These are phyloP conservation scores for Pythium vanterpoolii DNA, from an alignment of 352 stramenopile genomes.

Conservation along the genomic window DNA sequence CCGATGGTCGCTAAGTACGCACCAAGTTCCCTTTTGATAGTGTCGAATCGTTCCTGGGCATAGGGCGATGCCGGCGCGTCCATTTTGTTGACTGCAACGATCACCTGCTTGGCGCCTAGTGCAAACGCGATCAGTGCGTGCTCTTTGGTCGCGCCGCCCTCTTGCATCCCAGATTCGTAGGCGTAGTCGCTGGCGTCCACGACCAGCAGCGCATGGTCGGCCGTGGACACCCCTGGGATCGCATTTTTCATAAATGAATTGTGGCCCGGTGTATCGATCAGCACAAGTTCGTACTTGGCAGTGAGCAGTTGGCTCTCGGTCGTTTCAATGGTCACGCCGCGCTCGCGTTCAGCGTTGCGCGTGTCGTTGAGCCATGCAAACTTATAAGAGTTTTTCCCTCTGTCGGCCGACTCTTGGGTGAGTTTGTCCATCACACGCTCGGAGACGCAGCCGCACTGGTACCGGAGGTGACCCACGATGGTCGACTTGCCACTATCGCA, in stretches of 20 bases:
- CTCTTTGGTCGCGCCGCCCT: conserved; percentile 93
- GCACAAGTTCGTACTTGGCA: neutral
- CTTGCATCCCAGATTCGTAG: conserved; percentile 93
- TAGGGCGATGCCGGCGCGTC: conserved; percentile 94
- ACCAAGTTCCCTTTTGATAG: conserved; percentile 92
- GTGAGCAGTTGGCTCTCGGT: neutral
- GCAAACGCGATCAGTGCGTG: conserved; percentile 96
- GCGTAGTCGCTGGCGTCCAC: conserved; percentile 89
- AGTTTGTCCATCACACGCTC: conserved; percentile 98
- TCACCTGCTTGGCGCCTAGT: conserved; percentile 97
- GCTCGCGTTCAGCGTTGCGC: conserved; percentile 95
- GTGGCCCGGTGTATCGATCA: conserved; percentile 92
- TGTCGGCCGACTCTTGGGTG: conserved; percentile 93
- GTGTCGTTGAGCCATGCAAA: conserved; percentile 98
- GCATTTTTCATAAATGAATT: conserved; percentile 99
- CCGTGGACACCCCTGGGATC: conserved; percentile 96
- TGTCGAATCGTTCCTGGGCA: conserved; percentile 90
- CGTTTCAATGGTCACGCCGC: conserved; percentile 77
- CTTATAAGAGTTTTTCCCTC: conserved; percentile 98
- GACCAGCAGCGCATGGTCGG: conserved; percentile 94
- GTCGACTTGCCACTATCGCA: conserved; percentile 98
- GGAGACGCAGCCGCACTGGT: conserved; percentile 96
- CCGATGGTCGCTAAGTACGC: conserved; percentile 95
- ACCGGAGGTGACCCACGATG: conserved; percentile 97
- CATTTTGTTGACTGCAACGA: conserved; percentile 99